Evolutionary conservation across 192 early-diverging fungal species (phyloP).

Genomic region (Globomyces pollinis-pini): DNA sequence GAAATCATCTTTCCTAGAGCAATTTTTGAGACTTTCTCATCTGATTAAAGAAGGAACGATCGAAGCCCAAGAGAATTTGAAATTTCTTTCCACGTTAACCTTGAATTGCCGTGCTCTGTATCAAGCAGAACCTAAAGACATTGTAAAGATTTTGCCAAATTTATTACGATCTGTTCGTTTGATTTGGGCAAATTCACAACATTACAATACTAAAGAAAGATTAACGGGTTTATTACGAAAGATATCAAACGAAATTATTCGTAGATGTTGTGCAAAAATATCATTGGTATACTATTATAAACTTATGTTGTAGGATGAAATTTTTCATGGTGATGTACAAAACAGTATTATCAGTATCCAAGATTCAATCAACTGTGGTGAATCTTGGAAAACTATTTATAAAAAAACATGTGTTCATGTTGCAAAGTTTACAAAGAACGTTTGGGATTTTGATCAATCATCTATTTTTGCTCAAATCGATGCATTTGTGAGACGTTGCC

Average conservation of each 20-base stretch:
- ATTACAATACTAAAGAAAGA: slow-evolving; percentile 56
- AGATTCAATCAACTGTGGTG: slow-evolving; percentile 56
- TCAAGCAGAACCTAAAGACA: slow-evolving; percentile 43
- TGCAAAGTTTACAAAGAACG: slow-evolving; percentile 27
- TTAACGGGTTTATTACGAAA: slow-evolving; percentile 51
- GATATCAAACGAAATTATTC: slow-evolving; percentile 59
- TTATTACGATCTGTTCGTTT: slow-evolving; percentile 49
- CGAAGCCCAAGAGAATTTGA: slow-evolving; percentile 60
- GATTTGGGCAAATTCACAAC: slow-evolving; percentile 56
- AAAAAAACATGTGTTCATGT: slow-evolving; percentile 40
- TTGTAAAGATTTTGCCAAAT: slow-evolving; percentile 40
- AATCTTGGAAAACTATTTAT: slow-evolving; percentile 53
- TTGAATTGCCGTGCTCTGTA: slow-evolving; percentile 43
- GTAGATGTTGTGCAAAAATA: slow-evolving; percentile 52
- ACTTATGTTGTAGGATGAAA: too few species aligned
- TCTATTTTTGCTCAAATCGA: slow-evolving; percentile 63
- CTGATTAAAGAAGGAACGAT: slow-evolving; percentile 54
- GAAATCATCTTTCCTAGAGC: slow-evolving; percentile 56
- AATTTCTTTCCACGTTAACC: slow-evolving; percentile 49
- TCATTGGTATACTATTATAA: too few species aligned
- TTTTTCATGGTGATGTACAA: slow-evolving; percentile 56
- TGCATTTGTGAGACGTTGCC: slow-evolving; percentile 57
- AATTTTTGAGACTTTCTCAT: slow-evolving; percentile 51
- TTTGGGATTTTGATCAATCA: slow-evolving; percentile 62
- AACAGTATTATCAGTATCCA: slow-evolving; percentile 45